Evolutionary conservation across 1,139 yeast genomes (phyloP).

Genomic region (Yamadazyma siamensis): DNA sequence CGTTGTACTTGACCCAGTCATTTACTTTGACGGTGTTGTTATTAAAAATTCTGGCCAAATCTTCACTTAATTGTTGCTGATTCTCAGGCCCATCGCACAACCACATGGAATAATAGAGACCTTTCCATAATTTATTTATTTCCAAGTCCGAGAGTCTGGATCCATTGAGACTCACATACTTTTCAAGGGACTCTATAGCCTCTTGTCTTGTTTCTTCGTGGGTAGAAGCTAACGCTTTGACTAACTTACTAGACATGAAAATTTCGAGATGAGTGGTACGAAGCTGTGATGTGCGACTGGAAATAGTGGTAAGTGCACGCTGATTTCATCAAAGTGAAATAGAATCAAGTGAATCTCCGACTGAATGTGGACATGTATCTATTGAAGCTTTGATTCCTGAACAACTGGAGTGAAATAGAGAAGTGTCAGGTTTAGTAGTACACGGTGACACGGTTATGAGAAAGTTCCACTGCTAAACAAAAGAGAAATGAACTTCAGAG

Average conservation of each 20-base stretch:
- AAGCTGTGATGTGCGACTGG: no score
- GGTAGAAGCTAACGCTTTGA: constrained; percentile 81
- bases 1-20: constrained; percentile 43
- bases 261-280: no score
- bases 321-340: no score
- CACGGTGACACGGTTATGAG: no score
- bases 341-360: no score
- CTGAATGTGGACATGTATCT: no score
- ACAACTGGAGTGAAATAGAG: no score
- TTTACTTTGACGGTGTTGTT: constrained; percentile 19
- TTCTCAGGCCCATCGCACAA: constrained; percentile 90
- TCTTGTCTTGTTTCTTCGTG: constrained; percentile 71
- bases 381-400: no score
- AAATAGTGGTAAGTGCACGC: no score
- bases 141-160: constrained; percentile 42
- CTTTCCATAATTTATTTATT: constrained; percentile 87
- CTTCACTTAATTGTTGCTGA: constrained; percentile 79
- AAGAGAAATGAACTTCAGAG: no score
- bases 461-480: no score
- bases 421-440: no score
- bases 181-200: constrained; percentile 66
- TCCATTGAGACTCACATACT: constrained; percentile 47
- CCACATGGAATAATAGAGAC: constrained; percentile 93
- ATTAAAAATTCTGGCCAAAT: constrained; percentile 61
- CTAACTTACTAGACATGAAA: constrained; percentile 40